Percentiles rank a stretch among this genome's conserved stretches.
These are phyloP conservation scores for Achaetomiella virescens DNA, from an alignment of 495 filamentous ascomycete species.

Conservation along the genomic window DNA sequence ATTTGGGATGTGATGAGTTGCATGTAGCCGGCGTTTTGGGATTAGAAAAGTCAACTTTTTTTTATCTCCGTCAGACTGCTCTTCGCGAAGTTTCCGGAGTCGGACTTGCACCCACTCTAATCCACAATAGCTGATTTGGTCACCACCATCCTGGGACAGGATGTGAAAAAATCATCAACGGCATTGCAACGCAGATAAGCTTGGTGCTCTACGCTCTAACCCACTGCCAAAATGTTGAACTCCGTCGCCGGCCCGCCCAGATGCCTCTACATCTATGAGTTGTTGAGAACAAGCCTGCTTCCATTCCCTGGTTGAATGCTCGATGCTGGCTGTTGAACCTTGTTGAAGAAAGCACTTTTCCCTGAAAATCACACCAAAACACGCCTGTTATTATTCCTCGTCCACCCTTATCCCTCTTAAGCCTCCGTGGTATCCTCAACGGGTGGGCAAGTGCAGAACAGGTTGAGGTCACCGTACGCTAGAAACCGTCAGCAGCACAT, in stretches of 20 bases:
- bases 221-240: too few species aligned
- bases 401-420: slow-evolving; percentile 14
- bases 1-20: neutral
- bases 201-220: too few species aligned
- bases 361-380: neutral
- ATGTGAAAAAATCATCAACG: neutral
- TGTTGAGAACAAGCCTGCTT: neutral
- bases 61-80: too few species aligned
- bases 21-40: neutral
- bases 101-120: too few species aligned
- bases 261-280: neutral
- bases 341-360: slow-evolving; percentile 7
- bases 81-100: too few species aligned
- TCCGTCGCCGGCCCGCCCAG: too few species aligned
- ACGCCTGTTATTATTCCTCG: neutral
- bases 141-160: too few species aligned
- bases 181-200: too few species aligned
- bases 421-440: slow-evolving; percentile 55
- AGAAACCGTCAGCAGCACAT: slow-evolving; percentile 27
- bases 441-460: slow-evolving; percentile 92
- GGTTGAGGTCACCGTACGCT: slow-evolving; percentile 88
- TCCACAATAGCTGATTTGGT: too few species aligned
- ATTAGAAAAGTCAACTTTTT: neutral
- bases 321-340: neutral
- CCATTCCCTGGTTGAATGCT: too few species aligned